phyloP scores from a whole-genome alignment of 441 rosid species.

The Populus hybrid region DNA sequence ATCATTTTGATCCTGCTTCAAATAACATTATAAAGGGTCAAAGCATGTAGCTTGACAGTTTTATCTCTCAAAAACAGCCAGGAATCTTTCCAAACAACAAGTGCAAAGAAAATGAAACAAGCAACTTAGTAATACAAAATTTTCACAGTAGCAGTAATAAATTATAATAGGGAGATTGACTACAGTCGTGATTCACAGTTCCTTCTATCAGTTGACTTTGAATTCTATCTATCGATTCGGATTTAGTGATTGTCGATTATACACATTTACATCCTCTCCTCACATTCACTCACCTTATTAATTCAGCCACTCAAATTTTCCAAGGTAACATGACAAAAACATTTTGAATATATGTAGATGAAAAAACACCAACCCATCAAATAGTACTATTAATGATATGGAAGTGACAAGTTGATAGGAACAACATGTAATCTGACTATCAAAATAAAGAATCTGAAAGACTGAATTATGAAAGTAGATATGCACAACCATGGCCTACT shows the following conservation, averaged over 20 bases:
- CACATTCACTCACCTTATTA: background rate
- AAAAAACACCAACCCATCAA: background rate
- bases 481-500: background rate
- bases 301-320: background rate
- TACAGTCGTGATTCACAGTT: background rate
- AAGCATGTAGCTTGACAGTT: background rate
- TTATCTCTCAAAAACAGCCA: background rate
- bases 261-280: background rate
- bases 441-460: background rate
- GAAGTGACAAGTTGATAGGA: background rate
- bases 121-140: background rate
- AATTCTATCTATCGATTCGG: background rate
- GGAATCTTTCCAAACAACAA: background rate
- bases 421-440: background rate
- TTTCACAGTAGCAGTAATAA: background rate
- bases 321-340: background rate
- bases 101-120: background rate
- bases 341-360: background rate
- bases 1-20: slow-evolving; percentile 60
- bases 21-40: slow-evolving; percentile 13
- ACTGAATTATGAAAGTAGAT: background rate
- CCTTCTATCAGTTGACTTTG: background rate
- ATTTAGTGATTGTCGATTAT: no score
- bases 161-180: background rate
- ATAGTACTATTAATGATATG: background rate